Percentiles rank a stretch among this genome's conserved stretches.
These are phyloP conservation scores for Aegilops umbellulata DNA, from an alignment of 176 grass and related monocot species.

Conservation along the genomic window DNA sequence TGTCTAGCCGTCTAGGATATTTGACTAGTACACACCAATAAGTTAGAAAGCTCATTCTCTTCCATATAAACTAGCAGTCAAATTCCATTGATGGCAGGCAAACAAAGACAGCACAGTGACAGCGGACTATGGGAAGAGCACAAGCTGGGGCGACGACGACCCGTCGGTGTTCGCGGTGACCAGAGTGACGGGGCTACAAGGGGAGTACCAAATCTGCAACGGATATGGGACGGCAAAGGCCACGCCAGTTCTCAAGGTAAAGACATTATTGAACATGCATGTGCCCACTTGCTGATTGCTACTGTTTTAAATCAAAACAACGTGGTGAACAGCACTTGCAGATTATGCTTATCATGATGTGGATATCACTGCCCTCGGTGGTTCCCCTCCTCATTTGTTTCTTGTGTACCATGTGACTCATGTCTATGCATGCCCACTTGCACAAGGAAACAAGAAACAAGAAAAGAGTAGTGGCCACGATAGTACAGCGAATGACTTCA, in stretches of 20 bases:
- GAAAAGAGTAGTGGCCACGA: not conserved
- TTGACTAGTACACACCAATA: not conserved
- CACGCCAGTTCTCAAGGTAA: constrained; percentile 27
- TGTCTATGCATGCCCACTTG: not conserved
- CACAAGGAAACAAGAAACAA: not conserved
- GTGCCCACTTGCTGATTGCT: not conserved
- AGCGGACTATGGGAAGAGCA: constrained; percentile 31
- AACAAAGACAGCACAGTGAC: constrained; percentile 8
- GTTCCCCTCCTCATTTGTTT: not conserved
- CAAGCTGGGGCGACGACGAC: constrained; percentile 36
- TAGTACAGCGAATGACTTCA: not conserved
- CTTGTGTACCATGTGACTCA: not conserved
- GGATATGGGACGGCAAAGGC: constrained; percentile 38
- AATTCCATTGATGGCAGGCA: not conserved
- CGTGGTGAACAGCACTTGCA: not conserved
- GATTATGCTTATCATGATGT: not conserved
- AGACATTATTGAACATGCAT: not conserved
- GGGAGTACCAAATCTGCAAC: constrained; percentile 49
- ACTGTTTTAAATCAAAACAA: not conserved
- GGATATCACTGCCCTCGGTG: not conserved
- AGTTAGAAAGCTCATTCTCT: not conserved
- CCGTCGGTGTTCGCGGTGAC: constrained; percentile 34
- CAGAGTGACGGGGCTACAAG: constrained; percentile 12
- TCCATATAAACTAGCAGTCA: too few relatives aligned
- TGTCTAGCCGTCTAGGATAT: not conserved